Evolutionary conservation across 163 green algal genomes (phyloP).

Genomic region (Volvox carteri): DNA sequence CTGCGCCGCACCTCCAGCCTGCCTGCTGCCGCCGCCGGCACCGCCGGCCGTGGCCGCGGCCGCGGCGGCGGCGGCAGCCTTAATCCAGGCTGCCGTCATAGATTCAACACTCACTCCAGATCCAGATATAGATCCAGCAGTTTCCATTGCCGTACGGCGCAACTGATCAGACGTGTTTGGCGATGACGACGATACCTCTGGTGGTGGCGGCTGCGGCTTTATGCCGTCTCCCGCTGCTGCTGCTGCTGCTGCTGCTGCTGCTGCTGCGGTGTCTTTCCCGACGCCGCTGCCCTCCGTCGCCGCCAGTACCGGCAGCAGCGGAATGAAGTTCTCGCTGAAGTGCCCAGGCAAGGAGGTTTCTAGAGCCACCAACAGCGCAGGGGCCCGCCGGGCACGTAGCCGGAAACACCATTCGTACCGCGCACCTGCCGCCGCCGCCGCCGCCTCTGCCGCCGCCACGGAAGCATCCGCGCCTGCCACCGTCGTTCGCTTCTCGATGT

Average conservation of each 20-base stretch:
- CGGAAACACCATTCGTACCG: conserved; percentile 43
- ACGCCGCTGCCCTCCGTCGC: background rate
- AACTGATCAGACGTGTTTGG: background rate
- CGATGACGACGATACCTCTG: background rate
- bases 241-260: background rate
- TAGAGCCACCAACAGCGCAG: conserved; percentile 20
- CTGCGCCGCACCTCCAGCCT: background rate
- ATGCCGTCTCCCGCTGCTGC: background rate
- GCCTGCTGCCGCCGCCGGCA: background rate
- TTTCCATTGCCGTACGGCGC: background rate
- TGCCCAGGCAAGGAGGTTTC: background rate
- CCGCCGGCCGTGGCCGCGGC: background rate
- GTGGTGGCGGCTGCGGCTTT: background rate
- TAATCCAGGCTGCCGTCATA: background rate
- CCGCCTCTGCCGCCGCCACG: background rate
- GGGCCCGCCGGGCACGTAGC: background rate
- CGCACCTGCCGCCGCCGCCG: background rate
- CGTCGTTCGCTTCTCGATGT: background rate
- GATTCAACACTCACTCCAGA: background rate
- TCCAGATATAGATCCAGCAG: background rate
- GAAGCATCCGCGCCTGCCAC: too few species aligned
- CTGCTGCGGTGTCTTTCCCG: background rate
- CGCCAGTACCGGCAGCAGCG: background rate
- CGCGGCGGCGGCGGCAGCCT: background rate
- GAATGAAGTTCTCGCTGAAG: conserved; percentile 18